phyloP scores from a whole-genome alignment of 495 filamentous ascomycete species.

The Xylaria flabelliformis region DNA sequence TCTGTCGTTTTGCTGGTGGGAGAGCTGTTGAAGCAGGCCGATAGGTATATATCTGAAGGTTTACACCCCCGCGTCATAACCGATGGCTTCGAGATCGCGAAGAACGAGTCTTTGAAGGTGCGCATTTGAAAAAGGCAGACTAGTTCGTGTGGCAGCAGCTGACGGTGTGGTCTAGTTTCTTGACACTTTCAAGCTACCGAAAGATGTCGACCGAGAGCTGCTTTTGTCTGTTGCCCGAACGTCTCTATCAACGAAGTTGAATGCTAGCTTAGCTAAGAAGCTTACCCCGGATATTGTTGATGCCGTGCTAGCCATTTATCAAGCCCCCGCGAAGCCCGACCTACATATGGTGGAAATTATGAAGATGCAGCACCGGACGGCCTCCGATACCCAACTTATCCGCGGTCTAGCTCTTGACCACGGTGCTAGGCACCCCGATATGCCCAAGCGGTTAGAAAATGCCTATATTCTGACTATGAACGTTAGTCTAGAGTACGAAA shows the following conservation, averaged over 20 bases:
- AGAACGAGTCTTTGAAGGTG: constrained; percentile 90
- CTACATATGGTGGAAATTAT: constrained; percentile 99
- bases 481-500: constrained; percentile 97
- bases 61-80: constrained; percentile 96
- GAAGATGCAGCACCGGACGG: constrained; percentile 99
- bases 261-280: constrained; percentile 83
- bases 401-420: constrained; percentile 92
- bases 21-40: constrained; percentile 96
- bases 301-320: constrained; percentile 91
- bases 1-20: constrained; percentile 95
- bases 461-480: constrained; percentile 95
- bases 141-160: neutral
- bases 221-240: constrained; percentile 92
- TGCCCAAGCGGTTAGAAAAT: constrained; percentile 96
- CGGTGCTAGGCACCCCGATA: constrained; percentile 95
- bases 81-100: constrained; percentile 96
- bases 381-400: constrained; percentile 95
- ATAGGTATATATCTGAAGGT: constrained; percentile 91
- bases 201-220: constrained; percentile 89
- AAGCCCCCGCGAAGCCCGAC: constrained; percentile 88
- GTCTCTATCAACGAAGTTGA: constrained; percentile 93
- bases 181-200: constrained; percentile 87
- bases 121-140: constrained; percentile 7
- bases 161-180: constrained; percentile 70
- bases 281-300: constrained; percentile 95